A percentile compares a stretch with the other conserved stretches of the same genome.
phyloP scores from a whole-genome alignment of 768 basidiomycete genomes.

The Trametes gibbosa region DNA sequence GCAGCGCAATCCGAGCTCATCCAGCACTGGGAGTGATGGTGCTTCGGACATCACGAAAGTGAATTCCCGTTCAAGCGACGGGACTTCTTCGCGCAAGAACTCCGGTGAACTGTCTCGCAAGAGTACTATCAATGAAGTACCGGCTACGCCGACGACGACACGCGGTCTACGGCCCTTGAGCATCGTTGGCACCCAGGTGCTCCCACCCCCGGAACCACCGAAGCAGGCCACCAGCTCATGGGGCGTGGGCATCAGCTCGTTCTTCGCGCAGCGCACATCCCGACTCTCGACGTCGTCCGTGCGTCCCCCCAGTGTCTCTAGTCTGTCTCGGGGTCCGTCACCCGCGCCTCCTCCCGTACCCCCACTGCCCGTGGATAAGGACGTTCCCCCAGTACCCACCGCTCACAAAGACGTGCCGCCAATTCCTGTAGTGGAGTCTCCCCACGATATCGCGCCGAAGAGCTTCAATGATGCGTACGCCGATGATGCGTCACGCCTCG shows the following conservation, averaged over 20 bases:
- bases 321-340: conserved; percentile 15
- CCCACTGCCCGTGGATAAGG: conserved; percentile 11
- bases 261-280: conserved; percentile 40
- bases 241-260: conserved; percentile 47
- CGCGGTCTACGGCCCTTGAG: conserved; percentile 30
- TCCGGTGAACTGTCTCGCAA: conserved; percentile 1
- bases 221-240: conserved; percentile 36
- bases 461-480: conserved; percentile 21
- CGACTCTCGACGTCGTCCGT: conserved; percentile 32
- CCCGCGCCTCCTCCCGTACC: conserved; percentile 17
- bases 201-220: conserved; percentile 20
- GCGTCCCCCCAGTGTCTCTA: conserved; percentile 9
- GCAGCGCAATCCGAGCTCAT: conserved; percentile 31
- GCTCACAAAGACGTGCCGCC: conserved; percentile 13
- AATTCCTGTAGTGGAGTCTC: not conserved
- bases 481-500: not conserved
- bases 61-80: conserved; percentile 12
- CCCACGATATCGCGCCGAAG: not conserved
- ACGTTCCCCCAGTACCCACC: conserved; percentile 6
- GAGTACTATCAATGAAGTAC: conserved; percentile 1
- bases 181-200: conserved; percentile 26
- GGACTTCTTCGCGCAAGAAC: not conserved
- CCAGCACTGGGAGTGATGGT: conserved; percentile 10
- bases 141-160: conserved; percentile 16
- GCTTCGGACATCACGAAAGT: conserved; percentile 17